These are phyloP conservation scores for Paramecium octaurelia DNA, from an alignment of 73 alveolate genomes.

Conservation along the genomic window DNA sequence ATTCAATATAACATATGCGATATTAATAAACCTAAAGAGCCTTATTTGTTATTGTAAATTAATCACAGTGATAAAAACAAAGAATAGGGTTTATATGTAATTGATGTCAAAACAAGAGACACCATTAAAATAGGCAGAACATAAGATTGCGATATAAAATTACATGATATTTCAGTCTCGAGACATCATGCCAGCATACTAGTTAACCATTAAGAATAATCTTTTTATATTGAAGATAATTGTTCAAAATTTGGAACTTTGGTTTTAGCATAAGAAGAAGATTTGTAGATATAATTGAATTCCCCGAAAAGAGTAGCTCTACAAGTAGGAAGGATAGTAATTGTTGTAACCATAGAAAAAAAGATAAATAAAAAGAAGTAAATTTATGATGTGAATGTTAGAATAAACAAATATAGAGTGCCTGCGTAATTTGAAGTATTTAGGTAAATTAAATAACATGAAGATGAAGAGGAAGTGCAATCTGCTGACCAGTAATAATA, in stretches of 20 bases:
- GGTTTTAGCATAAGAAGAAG: constrained; percentile 29
- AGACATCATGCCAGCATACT: constrained; percentile 76
- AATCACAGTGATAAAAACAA: constrained; percentile 37
- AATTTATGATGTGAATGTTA: background rate
- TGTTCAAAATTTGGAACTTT: constrained; percentile 70
- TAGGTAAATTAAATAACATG: constrained; percentile 27
- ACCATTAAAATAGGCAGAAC: constrained; percentile 69
- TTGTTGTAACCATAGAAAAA: background rate
- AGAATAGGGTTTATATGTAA: constrained; percentile 34
- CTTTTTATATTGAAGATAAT: constrained; percentile 61
- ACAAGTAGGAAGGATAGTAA: background rate
- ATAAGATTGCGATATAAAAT: constrained; percentile 70
- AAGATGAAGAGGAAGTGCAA: constrained; percentile 8
- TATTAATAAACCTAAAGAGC: constrained; percentile 38
- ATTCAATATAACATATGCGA: constrained; percentile 24
- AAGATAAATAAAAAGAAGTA: constrained; percentile 1
- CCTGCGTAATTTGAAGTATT: constrained; percentile 35
- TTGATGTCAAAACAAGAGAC: background rate
- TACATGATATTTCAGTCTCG: constrained; percentile 77
- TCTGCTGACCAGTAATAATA: background rate
- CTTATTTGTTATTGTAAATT: background rate
- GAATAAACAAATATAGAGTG: constrained; percentile 33
- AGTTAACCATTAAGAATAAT: constrained; percentile 21
- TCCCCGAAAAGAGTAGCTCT: background rate
- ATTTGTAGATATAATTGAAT: background rate